Evolutionary conservation across 2,329 filamentous ascomycete species (phyloP), one percentile per base, ranked within the genome.

Genomic region (Epichloe coenophiala): DNA sequence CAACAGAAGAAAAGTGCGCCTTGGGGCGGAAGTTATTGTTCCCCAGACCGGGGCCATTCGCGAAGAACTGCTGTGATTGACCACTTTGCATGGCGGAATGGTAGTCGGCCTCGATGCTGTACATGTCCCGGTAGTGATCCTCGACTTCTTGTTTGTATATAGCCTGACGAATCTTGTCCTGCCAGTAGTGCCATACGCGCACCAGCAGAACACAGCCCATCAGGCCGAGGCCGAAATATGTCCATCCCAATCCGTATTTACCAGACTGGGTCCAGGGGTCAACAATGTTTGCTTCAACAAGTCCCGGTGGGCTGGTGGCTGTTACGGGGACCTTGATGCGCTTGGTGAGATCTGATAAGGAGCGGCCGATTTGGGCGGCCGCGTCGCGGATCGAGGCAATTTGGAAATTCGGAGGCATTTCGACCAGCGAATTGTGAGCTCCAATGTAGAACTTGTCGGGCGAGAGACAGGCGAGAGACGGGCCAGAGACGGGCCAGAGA

Each of bases 131-230:
- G 63, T 79, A 82, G 59, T 83, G 77, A 59, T 82, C 76, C 61
- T 86, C 76, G 59, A 87, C 75, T 63, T 88, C 81, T 62, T 93
- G 83, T 69, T 94, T 91, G 70, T 93, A 87, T 53, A 93, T 80
- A 55, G 88, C 90, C 58, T 90, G 86, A 57, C 90, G 81, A 57
- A 95, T 88, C 70, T 93, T 94, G 71, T 96, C 90, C 59, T 90
- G 88, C 84, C 88, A 95, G 58, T 85, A 83, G 66, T 95, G 86
- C 74, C 90, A 95, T 62, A 86, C 75, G 57, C 88, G 81, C 62
- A 91, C 73, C 11, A 84, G 60, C 11, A 85, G 70, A 4, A 90
- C 81, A 49, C 80, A 60, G 31, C 77, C 75, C 56, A 90, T 75
- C 53, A 96, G 66, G 47, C 83, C 80, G 46, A 94, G 66, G 48